phyloP scores from a whole-genome alignment of 345 rosid species.

The Melaleuca alternifolia region DNA sequence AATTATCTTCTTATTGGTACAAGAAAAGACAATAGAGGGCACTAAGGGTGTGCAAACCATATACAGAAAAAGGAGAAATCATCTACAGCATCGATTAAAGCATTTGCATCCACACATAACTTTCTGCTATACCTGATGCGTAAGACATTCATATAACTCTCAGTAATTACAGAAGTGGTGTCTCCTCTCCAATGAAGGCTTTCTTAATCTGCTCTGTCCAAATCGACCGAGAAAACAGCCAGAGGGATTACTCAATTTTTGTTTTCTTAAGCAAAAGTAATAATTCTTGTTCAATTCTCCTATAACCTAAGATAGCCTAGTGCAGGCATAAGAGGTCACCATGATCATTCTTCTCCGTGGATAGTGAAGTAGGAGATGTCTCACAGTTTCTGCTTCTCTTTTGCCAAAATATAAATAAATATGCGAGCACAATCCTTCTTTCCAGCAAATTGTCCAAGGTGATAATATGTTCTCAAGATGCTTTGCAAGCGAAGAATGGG shows the following conservation, averaged over 20 bases:
- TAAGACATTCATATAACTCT: background rate
- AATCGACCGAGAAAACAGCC: background rate
- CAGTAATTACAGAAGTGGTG: background rate
- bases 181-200: background rate
- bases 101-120: background rate
- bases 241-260: background rate
- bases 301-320: background rate
- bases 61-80: background rate
- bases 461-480: background rate
- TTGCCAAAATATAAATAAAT: background rate
- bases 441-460: background rate
- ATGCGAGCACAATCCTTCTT: background rate
- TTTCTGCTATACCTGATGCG: background rate
- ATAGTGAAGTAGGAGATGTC: background rate
- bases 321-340: background rate
- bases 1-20: background rate
- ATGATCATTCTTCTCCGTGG: background rate
- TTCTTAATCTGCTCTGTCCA: background rate
- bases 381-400: background rate
- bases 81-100: background rate
- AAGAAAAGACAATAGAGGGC: background rate
- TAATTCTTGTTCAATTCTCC: background rate
- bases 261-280: background rate
- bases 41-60: background rate
- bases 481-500: background rate